These are phyloP conservation scores for Mallotus japonicus DNA, from an alignment of 441 rosid species.

Conservation along the genomic window DNA sequence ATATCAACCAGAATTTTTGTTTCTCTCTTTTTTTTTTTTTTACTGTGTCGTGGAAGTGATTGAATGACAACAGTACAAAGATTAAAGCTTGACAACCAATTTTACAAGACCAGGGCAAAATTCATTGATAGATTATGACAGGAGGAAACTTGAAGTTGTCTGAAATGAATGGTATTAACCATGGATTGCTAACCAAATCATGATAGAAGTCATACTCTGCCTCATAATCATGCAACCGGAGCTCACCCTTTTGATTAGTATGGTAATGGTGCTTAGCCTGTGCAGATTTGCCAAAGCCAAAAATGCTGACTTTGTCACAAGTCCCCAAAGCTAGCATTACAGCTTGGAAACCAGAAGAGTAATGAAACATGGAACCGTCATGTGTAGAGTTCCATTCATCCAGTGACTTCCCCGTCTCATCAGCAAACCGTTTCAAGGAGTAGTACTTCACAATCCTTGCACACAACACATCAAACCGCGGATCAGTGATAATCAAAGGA, in stretches of 20 bases:
- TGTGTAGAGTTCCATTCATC: slow-evolving; percentile 61
- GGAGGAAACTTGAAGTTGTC: slow-evolving; percentile 63
- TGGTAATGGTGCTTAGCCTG: slow-evolving; percentile 84
- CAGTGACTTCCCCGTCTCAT: slow-evolving; percentile 46
- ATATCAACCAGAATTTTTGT: slow-evolving; percentile 12
- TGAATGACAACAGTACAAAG: slow-evolving; percentile 14
- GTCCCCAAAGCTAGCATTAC: slow-evolving; percentile 74
- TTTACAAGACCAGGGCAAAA: neutral
- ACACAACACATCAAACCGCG: slow-evolving; percentile 72
- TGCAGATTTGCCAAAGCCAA: slow-evolving; percentile 86
- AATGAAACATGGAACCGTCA: slow-evolving; percentile 77
- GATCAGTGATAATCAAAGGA: slow-evolving; percentile 71
- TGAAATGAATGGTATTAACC: slow-evolving; percentile 66
- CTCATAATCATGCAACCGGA: slow-evolving; percentile 67
- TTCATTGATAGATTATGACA: slow-evolving; percentile 59
- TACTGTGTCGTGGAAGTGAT: neutral
- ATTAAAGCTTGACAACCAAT: neutral
- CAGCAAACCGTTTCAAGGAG: slow-evolving; percentile 60
- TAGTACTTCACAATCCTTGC: slow-evolving; percentile 77
- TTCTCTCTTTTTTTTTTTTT: too few relatives aligned
- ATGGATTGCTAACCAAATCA: slow-evolving; percentile 55
- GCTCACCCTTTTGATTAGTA: slow-evolving; percentile 82
- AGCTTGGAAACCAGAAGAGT: slow-evolving; percentile 94
- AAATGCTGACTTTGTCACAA: slow-evolving; percentile 68
- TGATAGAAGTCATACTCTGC: slow-evolving; percentile 73